Percentiles rank a stretch among this genome's conserved stretches.
Conservation (phyloP, 2,329 filamentous ascomycete species). For the Hypoxylon sp. region DNA sequence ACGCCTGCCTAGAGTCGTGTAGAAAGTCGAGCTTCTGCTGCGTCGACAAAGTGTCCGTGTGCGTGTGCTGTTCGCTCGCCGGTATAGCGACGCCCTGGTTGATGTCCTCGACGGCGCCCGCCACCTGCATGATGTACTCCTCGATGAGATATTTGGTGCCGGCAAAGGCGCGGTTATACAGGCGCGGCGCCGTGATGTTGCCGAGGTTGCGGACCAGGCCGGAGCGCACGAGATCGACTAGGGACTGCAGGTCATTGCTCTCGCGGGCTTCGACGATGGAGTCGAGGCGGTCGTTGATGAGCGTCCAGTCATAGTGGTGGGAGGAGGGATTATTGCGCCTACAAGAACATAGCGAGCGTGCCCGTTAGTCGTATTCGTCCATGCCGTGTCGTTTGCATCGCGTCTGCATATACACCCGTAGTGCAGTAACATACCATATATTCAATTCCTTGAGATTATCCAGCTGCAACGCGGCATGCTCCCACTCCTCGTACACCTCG, state of each 20-base stretch:
- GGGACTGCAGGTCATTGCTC: constrained; percentile 73
- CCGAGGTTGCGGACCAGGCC: constrained; percentile 86
- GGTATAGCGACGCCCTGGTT: constrained; percentile 51
- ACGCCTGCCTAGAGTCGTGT: constrained; percentile 86
- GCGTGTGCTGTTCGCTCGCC: constrained; percentile 33
- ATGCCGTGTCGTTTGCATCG: neutral
- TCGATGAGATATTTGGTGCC: constrained; percentile 92
- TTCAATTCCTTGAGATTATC: constrained; percentile 83
- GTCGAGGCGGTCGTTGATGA: constrained; percentile 80
- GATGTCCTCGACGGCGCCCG: constrained; percentile 81
- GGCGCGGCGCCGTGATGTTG: constrained; percentile 81
- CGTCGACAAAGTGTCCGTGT: constrained; percentile 60
- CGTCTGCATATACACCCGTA: neutral
- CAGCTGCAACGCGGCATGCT: constrained; percentile 81
- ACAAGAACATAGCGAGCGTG: neutral
- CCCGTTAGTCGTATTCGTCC: constrained; percentile 18
- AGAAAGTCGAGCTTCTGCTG: constrained; percentile 86
- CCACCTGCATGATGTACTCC: constrained; percentile 86
- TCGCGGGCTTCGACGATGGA: constrained; percentile 74
- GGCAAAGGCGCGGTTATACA: constrained; percentile 86
- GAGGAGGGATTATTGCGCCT: constrained; percentile 85
- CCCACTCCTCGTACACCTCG: constrained; percentile 83
- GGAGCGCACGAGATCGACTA: constrained; percentile 82
- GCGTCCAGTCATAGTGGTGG: constrained; percentile 83
- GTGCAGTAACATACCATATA: constrained; percentile 67